phyloP scores from a whole-genome alignment of 2,329 filamentous ascomycete genomes.

The Fusarium robinianum region DNA sequence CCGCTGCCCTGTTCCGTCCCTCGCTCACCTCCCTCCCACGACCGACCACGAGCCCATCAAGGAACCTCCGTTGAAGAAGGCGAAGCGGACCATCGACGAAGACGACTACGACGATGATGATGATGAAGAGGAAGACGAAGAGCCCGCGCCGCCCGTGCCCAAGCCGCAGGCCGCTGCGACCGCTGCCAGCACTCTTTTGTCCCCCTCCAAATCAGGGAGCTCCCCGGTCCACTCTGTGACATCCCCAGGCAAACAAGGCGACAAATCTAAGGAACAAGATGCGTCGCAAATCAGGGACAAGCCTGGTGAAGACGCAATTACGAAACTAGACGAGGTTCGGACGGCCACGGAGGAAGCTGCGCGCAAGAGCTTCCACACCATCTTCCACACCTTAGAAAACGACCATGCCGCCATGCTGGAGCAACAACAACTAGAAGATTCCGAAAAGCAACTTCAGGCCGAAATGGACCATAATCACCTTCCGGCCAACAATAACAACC shows the following conservation, averaged over 20 bases:
- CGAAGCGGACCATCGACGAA: slow-evolving; percentile 78
- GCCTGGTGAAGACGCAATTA: slow-evolving; percentile 84
- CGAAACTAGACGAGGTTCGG: slow-evolving; percentile 89
- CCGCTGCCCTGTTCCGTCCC: slow-evolving; percentile 45
- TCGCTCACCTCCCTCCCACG: slow-evolving; percentile 55
- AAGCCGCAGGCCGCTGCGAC: slow-evolving; percentile 56
- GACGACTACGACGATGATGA: slow-evolving; percentile 88
- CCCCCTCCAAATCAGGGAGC: slow-evolving; percentile 71
- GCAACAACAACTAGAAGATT: slow-evolving; percentile 94
- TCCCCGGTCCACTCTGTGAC: slow-evolving; percentile 66
- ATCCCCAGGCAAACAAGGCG: slow-evolving; percentile 62
- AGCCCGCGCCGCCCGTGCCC: slow-evolving; percentile 59
- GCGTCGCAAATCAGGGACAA: slow-evolving; percentile 61
- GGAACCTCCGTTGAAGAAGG: slow-evolving; percentile 72
- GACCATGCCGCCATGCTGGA: slow-evolving; percentile 96
- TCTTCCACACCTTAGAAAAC: slow-evolving; percentile 94
- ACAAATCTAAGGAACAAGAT: slow-evolving; percentile 58
- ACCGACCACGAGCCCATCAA: slow-evolving; percentile 63
- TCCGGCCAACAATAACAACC: slow-evolving; percentile 54
- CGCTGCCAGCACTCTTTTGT: slow-evolving; percentile 62
- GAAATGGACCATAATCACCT: slow-evolving; percentile 78
- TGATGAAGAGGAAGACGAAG: slow-evolving; percentile 68
- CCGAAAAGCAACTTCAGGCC: slow-evolving; percentile 92
- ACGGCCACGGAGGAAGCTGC: slow-evolving; percentile 88
- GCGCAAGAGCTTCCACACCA: slow-evolving; percentile 86